These are phyloP conservation scores for Cyberlindnera misumaiensis DNA, from an alignment of 805 yeast genomes.

Conservation along the genomic window DNA sequence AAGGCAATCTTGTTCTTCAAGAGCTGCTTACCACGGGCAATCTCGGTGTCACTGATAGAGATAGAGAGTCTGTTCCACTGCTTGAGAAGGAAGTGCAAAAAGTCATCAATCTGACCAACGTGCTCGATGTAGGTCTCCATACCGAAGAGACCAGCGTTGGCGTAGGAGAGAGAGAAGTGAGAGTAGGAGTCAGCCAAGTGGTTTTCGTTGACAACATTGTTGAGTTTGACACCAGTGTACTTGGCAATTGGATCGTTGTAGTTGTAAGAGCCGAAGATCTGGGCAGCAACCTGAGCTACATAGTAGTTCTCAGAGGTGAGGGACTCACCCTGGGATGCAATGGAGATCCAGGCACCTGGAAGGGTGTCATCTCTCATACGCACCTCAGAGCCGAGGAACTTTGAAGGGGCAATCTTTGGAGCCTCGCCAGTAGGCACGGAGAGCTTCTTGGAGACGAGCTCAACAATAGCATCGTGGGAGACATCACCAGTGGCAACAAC, in stretches of 20 bases:
- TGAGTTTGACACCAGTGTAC: constrained; percentile 61
- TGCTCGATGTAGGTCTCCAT: constrained; percentile 60
- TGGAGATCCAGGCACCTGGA: constrained; percentile 71
- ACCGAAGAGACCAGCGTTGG: constrained; percentile 83
- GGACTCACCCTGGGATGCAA: constrained; percentile 72
- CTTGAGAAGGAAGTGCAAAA: constrained; percentile 72
- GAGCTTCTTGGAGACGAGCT: constrained; percentile 49
- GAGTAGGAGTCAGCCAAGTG: constrained; percentile 65
- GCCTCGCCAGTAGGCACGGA: constrained; percentile 45
- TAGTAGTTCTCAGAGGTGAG: constrained; percentile 55
- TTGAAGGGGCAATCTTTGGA: constrained; percentile 42
- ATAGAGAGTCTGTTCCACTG: constrained; percentile 83
- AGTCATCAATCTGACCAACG: constrained; percentile 59
- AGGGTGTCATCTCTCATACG: constrained; percentile 84
- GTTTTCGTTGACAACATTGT: constrained; percentile 62
- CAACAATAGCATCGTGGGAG: constrained; percentile 62
- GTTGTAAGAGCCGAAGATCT: constrained; percentile 48
- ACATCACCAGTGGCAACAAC: constrained; percentile 68
- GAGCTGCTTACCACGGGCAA: constrained; percentile 68
- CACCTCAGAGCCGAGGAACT: constrained; percentile 80
- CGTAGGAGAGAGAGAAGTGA: constrained; percentile 68
- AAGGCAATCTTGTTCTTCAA: constrained; percentile 58
- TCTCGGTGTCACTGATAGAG: constrained; percentile 70
- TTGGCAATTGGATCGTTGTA: constrained; percentile 50
- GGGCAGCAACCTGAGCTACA: constrained; percentile 69